Base-by-base conservation (phyloP, 192 early-diverging fungal genomes). In the Spinellus fusiger region DNA sequence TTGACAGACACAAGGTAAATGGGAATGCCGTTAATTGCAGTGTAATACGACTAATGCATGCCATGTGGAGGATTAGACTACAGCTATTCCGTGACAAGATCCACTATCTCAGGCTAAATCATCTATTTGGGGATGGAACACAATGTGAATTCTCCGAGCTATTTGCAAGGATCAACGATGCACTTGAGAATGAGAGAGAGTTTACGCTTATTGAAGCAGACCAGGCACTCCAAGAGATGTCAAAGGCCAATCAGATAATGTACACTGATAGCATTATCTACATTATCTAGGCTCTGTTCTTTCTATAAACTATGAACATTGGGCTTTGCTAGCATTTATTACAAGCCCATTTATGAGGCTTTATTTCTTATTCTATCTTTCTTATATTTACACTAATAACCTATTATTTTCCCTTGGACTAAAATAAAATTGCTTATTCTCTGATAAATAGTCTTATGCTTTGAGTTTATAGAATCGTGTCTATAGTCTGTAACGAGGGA, bases 221-320 rank as follows among this genome's bases (percentile, higher is more conserved):
- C 25, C 69, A 69, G 1, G 84, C 83, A 15, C 69, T 91, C 56
- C 64, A 71, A 28, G 69, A 64, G 35, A 80, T 91, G 89, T 71
- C 78, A 54, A 61, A 66, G 13, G 80, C 73, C 25, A 91, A 91
- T 69, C 80, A 87, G 37, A 70, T 91, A 27, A 89, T 89, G 86
- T 89, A 82, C 68, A 80, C 78, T 31, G 82, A 82, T 54, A 79
- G 78, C 23, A 74, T 81, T 51, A 71, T 88, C 48, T 81, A 88
- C 60, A 75, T 80, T 64, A 87, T 91, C 66, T 91, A 81, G 70
- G n/a, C 34, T 23, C 46, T 38, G n/a, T n/a, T n/a, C n/a, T n/a
- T n/a, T n/a, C n/a, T n/a, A n/a, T n/a, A n/a, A n/a, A n/a, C n/a
- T n/a, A n/a, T n/a, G n/a, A n/a, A n/a, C n/a, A n/a, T n/a, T n/a